Percentiles rank a stretch among this genome's conserved stretches.
phyloP scores from a whole-genome alignment of 1,284 basidiomycete genomes.

The Fistulina hepatica region DNA sequence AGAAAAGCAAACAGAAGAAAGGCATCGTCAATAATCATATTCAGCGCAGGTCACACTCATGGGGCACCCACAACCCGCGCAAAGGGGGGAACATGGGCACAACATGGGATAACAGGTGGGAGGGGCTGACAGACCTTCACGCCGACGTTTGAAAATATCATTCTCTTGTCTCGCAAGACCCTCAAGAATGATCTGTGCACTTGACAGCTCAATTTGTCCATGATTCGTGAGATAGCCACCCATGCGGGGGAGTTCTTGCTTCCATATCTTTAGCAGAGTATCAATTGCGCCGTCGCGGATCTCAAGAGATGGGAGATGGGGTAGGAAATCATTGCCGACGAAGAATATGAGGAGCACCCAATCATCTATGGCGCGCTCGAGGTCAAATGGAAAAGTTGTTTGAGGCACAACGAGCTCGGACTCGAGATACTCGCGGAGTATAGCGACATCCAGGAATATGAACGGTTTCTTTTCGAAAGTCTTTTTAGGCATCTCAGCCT shows the following conservation, averaged over 20 bases:
- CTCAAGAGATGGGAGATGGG: conserved; percentile 95
- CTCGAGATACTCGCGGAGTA: conserved; percentile 94
- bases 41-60: too few relatives aligned
- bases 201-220: conserved; percentile 77
- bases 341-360: conserved; percentile 99
- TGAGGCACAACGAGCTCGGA: conserved; percentile 83
- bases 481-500: conserved; percentile 59
- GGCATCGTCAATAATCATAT: too few relatives aligned
- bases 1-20: conserved; percentile 12
- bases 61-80: too few relatives aligned
- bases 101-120: conserved; percentile 12
- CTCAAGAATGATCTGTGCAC: conserved; percentile 91
- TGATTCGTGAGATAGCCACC: conserved; percentile 95
- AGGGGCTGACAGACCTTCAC: conserved; percentile 62
- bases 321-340: conserved; percentile 99
- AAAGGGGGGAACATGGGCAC: not conserved
- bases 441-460: conserved; percentile 96
- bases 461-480: conserved; percentile 74
- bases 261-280: conserved; percentile 93
- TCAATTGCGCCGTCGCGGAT: conserved; percentile 99
- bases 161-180: conserved; percentile 89
- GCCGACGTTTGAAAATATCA: conserved; percentile 87
- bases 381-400: conserved; percentile 80
- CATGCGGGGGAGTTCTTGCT: conserved; percentile 85
- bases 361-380: conserved; percentile 97